These are phyloP conservation scores for Musa itinerans DNA, from an alignment of 176 grass and related monocot genomes.

Conservation along the genomic window DNA sequence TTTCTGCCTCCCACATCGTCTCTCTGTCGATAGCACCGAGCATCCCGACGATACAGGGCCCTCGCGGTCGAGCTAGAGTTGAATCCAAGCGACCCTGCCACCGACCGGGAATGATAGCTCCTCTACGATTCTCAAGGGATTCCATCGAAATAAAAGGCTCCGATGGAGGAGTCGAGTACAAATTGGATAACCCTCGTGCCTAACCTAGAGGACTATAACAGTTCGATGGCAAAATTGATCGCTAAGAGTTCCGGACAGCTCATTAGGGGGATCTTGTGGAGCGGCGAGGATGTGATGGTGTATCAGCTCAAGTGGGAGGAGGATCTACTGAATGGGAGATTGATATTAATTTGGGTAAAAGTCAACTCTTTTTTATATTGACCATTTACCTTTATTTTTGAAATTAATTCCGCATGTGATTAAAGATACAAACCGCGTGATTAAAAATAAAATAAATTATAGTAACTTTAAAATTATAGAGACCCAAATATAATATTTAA, in stretches of 20 bases:
- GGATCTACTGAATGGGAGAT: conserved; percentile 40
- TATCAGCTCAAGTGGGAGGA: conserved; percentile 52
- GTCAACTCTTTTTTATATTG: no score
- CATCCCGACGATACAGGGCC: conserved; percentile 25
- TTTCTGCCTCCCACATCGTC: no score
- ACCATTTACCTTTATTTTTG: no score
- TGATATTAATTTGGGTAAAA: not conserved
- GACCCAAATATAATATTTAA: no score
- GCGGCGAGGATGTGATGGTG: conserved; percentile 60
- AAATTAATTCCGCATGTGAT: no score
- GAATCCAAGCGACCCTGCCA: conserved; percentile 27
- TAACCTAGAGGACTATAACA: conserved; percentile 84
- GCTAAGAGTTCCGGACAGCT: conserved; percentile 63
- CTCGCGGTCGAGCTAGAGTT: conserved; percentile 41
- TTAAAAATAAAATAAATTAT: no score
- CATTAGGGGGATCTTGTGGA: conserved; percentile 82
- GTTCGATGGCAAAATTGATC: conserved; percentile 50
- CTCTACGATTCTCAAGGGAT: no score
- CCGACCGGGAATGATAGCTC: no score
- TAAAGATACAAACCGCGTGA: no score
- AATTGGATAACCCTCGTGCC: conserved; percentile 88
- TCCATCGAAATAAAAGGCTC: not conserved
- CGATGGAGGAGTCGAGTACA: conserved; percentile 59
- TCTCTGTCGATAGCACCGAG: no score
- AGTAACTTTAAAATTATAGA: no score